Evolutionary conservation across 2,329 filamentous ascomycete species (phyloP), one percentile per base, ranked within the genome.

Genomic region (Aureobasidium subglaciale): DNA sequence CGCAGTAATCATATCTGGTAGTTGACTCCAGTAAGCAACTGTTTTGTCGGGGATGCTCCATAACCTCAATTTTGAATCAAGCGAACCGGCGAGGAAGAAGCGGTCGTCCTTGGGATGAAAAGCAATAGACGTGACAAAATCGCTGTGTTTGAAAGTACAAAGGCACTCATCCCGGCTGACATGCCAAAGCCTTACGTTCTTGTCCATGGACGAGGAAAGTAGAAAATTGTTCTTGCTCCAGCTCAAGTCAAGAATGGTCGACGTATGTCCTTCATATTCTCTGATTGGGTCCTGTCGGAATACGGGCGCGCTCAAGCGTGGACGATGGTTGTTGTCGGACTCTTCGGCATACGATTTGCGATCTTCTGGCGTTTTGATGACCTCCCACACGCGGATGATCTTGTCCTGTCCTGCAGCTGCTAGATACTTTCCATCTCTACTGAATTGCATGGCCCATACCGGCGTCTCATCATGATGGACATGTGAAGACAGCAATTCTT

Each of bases 221-320:
- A 99, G 72, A 63, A 99, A 99, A 69, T 95, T 96, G 71, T 99
- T 99, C 78, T 97, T 99, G 75, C 92, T 97, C 93, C 93, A 99
- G 68, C 89, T 95, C 58, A 99, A 70, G 67, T 96, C 92, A 61
- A 99, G 74, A 5, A 99, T 84, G 62, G 95, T 91, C 15, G 87
- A 85, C 0, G 83, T 86, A 67, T 99, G 93, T 4, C 90, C 91
- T 54, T 80, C 74, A 61, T 93, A 96, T 65, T 96, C 87, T 55
- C 85, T 81, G 9, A 88, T 69, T 0, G 91, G 88, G 64, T 88
- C 87, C 48, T 82, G 82, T 60, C 84, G 83, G 67, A 99, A 97
- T 1, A 99, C 92, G 2, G 92, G 92, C 1, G 93, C 92, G 63
- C 88, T 95, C 43, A 97, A 75, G 60, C 83, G 84, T 11, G 75